phyloP scores from a whole-genome alignment of 805 yeast genomes.

The Tetrapisispora phaffii region DNA sequence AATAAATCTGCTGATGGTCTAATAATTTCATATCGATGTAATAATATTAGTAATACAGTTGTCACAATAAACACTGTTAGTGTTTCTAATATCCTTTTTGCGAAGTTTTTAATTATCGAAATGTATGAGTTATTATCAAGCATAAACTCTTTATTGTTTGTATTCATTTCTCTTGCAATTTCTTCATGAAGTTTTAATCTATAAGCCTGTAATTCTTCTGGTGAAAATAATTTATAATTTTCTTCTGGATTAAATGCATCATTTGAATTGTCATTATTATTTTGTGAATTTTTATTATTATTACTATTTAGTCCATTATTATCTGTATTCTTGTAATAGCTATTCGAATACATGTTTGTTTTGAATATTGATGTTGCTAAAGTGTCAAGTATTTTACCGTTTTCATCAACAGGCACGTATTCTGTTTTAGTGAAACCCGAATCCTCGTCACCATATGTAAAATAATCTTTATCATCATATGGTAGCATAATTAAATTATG shows the following conservation, averaged over 20 bases:
- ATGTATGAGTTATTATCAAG: slow-evolving; percentile 7
- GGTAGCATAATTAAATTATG: slow-evolving; percentile 3
- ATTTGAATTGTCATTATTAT: background rate
- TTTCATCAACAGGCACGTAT: background rate
- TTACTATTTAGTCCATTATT: background rate
- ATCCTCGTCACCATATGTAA: background rate
- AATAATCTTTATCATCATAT: slow-evolving; percentile 3
- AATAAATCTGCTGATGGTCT: slow-evolving; percentile 27
- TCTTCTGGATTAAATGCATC: slow-evolving; percentile 11
- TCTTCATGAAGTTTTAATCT: slow-evolving; percentile 20
- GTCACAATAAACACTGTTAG: slow-evolving; percentile 29
- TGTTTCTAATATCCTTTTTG: slow-evolving; percentile 29
- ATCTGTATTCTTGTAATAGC: background rate
- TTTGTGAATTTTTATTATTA: background rate
- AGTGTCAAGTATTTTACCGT: background rate
- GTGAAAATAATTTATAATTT: slow-evolving; percentile 16
- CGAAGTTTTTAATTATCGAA: slow-evolving; percentile 21
- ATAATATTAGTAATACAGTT: slow-evolving; percentile 16
- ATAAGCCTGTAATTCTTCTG: slow-evolving; percentile 18
- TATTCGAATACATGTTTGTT: background rate
- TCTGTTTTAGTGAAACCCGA: slow-evolving; percentile 1
- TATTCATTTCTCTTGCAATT: slow-evolving; percentile 16
- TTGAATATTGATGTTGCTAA: background rate
- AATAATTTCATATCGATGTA: slow-evolving; percentile 26
- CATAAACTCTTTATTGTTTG: slow-evolving; percentile 1